phyloP scores from a whole-genome alignment of 2,329 filamentous ascomycete species.

The Fusarium proliferatum region DNA sequence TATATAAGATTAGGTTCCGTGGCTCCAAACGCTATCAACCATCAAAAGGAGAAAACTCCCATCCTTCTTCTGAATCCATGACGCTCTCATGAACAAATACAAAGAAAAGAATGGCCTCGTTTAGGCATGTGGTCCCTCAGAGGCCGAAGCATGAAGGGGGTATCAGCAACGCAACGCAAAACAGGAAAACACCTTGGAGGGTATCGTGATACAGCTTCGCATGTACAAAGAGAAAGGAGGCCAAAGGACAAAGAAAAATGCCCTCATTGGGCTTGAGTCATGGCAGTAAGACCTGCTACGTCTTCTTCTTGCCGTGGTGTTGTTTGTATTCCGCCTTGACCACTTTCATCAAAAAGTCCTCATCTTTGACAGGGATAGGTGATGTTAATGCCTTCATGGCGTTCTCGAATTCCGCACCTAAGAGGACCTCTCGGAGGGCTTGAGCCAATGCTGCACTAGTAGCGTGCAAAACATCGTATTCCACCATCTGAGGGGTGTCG shows the following conservation, averaged over 20 bases:
- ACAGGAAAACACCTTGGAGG: constrained; percentile 31
- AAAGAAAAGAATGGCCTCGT: constrained; percentile 39
- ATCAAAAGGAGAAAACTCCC: constrained; percentile 39
- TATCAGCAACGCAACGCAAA: constrained; percentile 40
- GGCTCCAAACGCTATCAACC: constrained; percentile 39
- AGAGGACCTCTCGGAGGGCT: constrained; percentile 85
- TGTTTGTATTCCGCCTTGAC: constrained; percentile 87
- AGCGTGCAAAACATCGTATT: constrained; percentile 89
- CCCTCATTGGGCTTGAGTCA: constrained; percentile 31
- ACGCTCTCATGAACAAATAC: constrained; percentile 30
- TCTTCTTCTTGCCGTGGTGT: constrained; percentile 61
- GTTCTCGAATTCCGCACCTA: constrained; percentile 96
- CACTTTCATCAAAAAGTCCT: constrained; percentile 92
- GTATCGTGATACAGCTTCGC: constrained; percentile 41
- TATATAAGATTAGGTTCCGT: constrained; percentile 46
- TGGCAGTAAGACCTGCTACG: constrained; percentile 49
- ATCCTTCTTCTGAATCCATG: constrained; percentile 37
- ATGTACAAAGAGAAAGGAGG: constrained; percentile 36
- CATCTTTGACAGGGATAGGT: constrained; percentile 93
- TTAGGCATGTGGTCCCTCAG: constrained; percentile 42
- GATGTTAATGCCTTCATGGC: constrained; percentile 97
- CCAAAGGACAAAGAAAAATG: constrained; percentile 38
- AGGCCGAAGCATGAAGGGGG: constrained; percentile 40
- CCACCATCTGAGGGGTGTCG: constrained; percentile 49
- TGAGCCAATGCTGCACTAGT: constrained; percentile 91